Evolutionary conservation across 2,329 filamentous ascomycete genomes (phyloP).

Genomic region (Penicillium paneum): DNA sequence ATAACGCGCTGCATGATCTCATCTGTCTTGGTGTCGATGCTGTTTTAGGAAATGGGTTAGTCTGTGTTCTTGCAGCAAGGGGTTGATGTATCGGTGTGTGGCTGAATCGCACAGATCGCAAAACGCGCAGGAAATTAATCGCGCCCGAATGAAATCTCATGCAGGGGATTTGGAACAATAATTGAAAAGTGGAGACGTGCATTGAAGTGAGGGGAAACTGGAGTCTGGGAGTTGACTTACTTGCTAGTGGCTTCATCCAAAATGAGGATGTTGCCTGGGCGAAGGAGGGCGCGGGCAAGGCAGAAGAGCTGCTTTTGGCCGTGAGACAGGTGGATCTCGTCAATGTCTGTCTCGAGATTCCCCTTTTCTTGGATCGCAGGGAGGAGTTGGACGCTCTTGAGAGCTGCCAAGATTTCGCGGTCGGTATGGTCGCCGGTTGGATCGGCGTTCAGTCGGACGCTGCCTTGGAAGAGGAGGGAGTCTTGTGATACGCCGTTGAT

Average conservation of each 20-base stretch:
- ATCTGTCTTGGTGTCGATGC: constrained; percentile 58
- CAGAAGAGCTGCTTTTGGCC: constrained; percentile 65
- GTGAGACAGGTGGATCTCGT: constrained; percentile 51
- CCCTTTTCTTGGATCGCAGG: constrained; percentile 39
- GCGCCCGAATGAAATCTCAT: background rate
- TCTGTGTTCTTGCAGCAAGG: constrained; percentile 7
- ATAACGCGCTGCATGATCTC: constrained; percentile 56
- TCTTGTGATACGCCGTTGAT: constrained; percentile 48
- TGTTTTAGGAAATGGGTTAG: constrained; percentile 25
- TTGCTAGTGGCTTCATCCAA: constrained; percentile 46
- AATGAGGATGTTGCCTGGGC: constrained; percentile 44
- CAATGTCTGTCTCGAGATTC: constrained; percentile 44
- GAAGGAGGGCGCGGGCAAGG: constrained; percentile 58
- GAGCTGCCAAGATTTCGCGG: constrained; percentile 34
- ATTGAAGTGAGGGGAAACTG: constrained; percentile 10
- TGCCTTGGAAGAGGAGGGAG: constrained; percentile 42
- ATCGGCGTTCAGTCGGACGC: constrained; percentile 40
- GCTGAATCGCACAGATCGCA: background rate
- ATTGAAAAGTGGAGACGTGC: constrained; percentile 1
- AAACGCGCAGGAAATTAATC: background rate
- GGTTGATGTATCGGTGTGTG: background rate
- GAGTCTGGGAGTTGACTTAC: constrained; percentile 20
- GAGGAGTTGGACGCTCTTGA: constrained; percentile 40
- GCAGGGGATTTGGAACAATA: background rate
- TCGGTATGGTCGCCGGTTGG: constrained; percentile 34